These are phyloP conservation scores for Trametes cingulata DNA, from an alignment of 768 basidiomycete genomes.

Conservation along the genomic window DNA sequence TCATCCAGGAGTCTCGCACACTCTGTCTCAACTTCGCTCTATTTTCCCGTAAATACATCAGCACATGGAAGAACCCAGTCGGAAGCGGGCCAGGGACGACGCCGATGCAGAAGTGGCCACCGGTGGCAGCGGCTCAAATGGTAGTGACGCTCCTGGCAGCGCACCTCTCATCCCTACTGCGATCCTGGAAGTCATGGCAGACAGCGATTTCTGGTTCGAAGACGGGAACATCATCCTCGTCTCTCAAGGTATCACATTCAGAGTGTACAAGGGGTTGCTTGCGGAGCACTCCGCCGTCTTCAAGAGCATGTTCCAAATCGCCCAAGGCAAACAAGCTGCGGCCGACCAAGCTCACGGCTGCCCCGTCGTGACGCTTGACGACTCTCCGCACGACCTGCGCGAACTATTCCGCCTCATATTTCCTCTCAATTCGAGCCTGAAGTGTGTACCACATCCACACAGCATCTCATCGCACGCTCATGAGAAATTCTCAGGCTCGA, in stretches of 20 bases:
- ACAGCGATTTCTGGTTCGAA: constrained; percentile 28
- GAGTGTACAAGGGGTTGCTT: constrained; percentile 29
- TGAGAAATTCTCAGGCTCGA: not conserved
- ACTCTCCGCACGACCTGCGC: constrained; percentile 2
- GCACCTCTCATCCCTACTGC: not conserved
- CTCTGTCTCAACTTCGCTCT: no score
- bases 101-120: no score
- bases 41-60: no score
- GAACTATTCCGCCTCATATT: not conserved
- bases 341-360: not conserved
- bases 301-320: constrained; percentile 10
- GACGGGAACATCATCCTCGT: constrained; percentile 32
- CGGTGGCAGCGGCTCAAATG: no score
- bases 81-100: no score
- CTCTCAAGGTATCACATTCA: constrained; percentile 26
- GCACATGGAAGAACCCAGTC: no score
- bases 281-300: constrained; percentile 28
- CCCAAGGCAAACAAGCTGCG: not conserved
- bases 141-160: not conserved
- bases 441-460: not conserved
- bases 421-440: not conserved
- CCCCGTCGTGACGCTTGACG: not conserved
- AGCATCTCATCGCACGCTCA: not conserved
- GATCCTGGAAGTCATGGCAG: not conserved
- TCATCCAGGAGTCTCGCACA: no score